These are phyloP conservation scores for Aspergillus fumigatus DNA, from an alignment of 2,329 filamentous ascomycete species.

Conservation along the genomic window DNA sequence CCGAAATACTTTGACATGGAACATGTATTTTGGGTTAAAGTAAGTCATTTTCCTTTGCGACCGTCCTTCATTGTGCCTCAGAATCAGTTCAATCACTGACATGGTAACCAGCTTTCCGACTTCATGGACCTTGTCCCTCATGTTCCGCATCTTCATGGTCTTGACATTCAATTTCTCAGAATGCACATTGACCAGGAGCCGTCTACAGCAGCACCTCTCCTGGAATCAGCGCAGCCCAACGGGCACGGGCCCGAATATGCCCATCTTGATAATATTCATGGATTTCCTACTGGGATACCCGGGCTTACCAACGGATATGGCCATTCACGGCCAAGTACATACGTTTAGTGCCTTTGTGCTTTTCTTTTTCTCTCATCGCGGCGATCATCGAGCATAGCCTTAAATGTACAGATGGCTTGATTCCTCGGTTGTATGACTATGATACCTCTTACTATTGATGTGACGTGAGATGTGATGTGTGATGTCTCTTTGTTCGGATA, in stretches of 20 bases:
- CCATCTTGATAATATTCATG: slow-evolving; percentile 14
- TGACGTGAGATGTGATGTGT: slow-evolving; percentile 20
- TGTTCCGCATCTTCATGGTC: slow-evolving; percentile 43
- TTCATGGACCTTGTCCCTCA: slow-evolving; percentile 48
- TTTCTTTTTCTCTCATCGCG: slow-evolving; percentile 19
- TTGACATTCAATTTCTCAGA: slow-evolving; percentile 35
- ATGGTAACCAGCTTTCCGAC: slow-evolving; percentile 40
- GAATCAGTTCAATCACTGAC: not conserved
- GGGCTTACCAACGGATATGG: slow-evolving; percentile 33
- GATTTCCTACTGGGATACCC: slow-evolving; percentile 22
- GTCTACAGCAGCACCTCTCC: slow-evolving; percentile 9
- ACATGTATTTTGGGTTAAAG: slow-evolving; percentile 49
- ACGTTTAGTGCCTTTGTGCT: slow-evolving; percentile 29
- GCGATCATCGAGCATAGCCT: slow-evolving; percentile 10
- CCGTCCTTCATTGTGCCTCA: not conserved
- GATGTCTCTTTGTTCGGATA: not conserved
- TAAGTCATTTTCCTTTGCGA: slow-evolving; percentile 20
- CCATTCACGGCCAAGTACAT: slow-evolving; percentile 37
- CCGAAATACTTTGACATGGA: slow-evolving; percentile 48
- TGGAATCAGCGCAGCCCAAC: slow-evolving; percentile 24
- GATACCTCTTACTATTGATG: slow-evolving; percentile 36
- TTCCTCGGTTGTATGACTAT: slow-evolving; percentile 39
- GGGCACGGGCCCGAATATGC: slow-evolving; percentile 23
- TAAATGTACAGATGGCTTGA: slow-evolving; percentile 29
- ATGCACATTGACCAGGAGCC: slow-evolving; percentile 42